Conservation (phyloP, 345 rosid genomes). For the Lepidium africanum region DNA sequence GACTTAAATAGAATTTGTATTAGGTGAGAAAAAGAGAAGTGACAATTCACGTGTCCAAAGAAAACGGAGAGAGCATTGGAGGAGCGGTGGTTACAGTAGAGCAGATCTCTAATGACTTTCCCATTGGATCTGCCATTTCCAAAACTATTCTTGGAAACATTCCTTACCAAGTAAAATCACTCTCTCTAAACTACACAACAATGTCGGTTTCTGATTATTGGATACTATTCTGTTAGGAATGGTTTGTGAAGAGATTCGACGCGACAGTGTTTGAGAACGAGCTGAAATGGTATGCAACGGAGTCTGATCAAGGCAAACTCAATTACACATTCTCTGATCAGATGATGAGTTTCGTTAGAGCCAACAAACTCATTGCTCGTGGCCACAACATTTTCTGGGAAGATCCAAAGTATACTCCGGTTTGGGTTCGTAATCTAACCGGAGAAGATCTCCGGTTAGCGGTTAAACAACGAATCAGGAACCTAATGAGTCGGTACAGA, state of each 20-base stretch:
- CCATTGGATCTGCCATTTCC: constrained; percentile 77
- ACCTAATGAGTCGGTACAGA: constrained; percentile 67
- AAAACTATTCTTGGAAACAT: constrained; percentile 58
- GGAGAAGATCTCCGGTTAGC: constrained; percentile 43
- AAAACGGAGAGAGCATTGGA: constrained; percentile 43
- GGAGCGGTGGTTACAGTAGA: constrained; percentile 42
- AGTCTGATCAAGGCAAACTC: constrained; percentile 50
- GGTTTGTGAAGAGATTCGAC: constrained; percentile 79
- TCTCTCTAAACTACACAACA: not conserved
- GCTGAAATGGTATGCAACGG: constrained; percentile 91
- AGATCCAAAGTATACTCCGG: constrained; percentile 61
- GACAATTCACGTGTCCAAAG: constrained; percentile 56
- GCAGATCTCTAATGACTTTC: constrained; percentile 74
- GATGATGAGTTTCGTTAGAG: constrained; percentile 55
- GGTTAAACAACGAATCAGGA: constrained; percentile 49
- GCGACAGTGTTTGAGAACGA: constrained; percentile 87
- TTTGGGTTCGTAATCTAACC: constrained; percentile 50
- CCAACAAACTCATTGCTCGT: constrained; percentile 49
- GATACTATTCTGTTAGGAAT: constrained; percentile 33
- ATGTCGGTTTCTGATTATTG: not conserved
- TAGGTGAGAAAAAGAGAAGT: constrained; percentile 64
- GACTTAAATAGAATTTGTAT: too few relatives aligned
- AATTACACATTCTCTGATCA: constrained; percentile 60
- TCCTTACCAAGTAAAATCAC: constrained; percentile 53
- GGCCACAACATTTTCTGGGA: constrained; percentile 98